A percentile compares a stretch with the other conserved stretches of the same genome.
phyloP scores from a whole-genome alignment of 345 rosid species.

The Erodium maritimum region DNA sequence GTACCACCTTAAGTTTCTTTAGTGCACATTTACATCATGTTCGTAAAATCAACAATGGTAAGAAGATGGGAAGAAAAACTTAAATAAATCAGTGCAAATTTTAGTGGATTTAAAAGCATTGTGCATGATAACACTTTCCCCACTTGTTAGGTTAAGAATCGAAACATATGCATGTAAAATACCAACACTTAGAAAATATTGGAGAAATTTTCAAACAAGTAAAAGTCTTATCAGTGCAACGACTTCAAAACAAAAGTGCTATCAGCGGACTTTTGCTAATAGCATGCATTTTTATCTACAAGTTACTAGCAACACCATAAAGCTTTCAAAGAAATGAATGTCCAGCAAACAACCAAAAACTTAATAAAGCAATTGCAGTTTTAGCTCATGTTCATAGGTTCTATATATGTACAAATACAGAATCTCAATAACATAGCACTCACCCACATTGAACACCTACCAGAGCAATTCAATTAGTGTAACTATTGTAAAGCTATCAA shows the following conservation, averaged over 20 bases:
- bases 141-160: too few relatives aligned
- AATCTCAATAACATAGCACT: neutral
- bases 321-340: too few relatives aligned
- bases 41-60: too few relatives aligned
- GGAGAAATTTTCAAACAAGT: neutral
- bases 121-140: neutral
- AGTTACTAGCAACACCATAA: neutral
- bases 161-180: neutral
- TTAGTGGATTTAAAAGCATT: neutral
- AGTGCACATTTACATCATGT: too few relatives aligned
- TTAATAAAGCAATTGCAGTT: too few relatives aligned
- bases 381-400: neutral
- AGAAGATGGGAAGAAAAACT: neutral
- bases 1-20: neutral
- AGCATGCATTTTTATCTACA: neutral
- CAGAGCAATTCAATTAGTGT: neutral
- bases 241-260: neutral
- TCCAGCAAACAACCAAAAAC: too few relatives aligned
- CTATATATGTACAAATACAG: neutral
- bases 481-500: neutral
- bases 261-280: neutral
- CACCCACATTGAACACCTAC: neutral
- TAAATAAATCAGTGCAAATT: neutral
- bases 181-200: neutral
- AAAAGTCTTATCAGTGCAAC: neutral